phyloP scores from a whole-genome alignment of 345 rosid species.

The Aegle marmelos region DNA sequence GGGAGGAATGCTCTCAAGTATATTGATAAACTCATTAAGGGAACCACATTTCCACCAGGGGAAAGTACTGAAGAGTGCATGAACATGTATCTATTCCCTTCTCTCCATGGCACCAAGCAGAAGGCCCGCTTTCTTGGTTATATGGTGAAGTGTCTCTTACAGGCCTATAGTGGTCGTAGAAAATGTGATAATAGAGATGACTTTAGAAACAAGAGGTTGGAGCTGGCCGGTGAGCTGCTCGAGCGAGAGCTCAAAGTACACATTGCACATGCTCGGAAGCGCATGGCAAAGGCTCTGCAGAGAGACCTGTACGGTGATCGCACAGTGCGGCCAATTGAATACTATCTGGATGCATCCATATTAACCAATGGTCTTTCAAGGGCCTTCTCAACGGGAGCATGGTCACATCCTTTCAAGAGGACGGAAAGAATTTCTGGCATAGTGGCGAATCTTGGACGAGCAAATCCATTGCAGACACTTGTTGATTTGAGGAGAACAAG shows the following conservation, averaged over 20 bases:
- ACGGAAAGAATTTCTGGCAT: constrained; percentile 93
- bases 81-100: constrained; percentile 58
- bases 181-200: constrained; percentile 80
- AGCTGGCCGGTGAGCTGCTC: constrained; percentile 79
- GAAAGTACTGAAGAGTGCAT: constrained; percentile 64
- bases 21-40: constrained; percentile 35
- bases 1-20: constrained; percentile 39
- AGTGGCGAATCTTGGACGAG: constrained; percentile 78
- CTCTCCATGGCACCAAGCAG: constrained; percentile 46
- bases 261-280: constrained; percentile 62
- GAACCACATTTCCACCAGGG: constrained; percentile 69
- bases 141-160: constrained; percentile 81
- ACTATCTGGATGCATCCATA: constrained; percentile 85
- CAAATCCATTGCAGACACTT: constrained; percentile 84
- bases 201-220: constrained; percentile 87
- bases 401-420: constrained; percentile 83
- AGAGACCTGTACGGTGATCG: constrained; percentile 75
- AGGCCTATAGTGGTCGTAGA: constrained; percentile 63
- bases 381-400: constrained; percentile 98
- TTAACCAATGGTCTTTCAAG: constrained; percentile 82
- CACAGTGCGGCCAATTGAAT: constrained; percentile 54
- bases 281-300: constrained; percentile 72
- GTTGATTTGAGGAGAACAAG: constrained; percentile 82
- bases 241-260: constrained; percentile 85
- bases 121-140: constrained; percentile 90